Base-by-base conservation (phyloP, 306 rosid species). In the Heteromeles arbutifolia region DNA sequence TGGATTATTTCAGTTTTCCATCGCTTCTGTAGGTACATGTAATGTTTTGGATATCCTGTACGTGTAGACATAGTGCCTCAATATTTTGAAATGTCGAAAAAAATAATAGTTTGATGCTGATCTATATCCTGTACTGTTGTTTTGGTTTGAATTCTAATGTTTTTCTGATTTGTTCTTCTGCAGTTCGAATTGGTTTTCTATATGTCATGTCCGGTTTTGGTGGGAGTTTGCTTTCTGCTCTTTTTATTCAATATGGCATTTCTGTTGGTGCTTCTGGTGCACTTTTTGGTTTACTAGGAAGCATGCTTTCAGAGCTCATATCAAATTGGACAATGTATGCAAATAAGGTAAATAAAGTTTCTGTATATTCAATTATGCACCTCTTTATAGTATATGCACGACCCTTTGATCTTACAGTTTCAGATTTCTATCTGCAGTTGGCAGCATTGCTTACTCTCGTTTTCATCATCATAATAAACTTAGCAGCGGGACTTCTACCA, bases 251-350 rank as follows among this genome's bases (percentile, higher is more conserved):
- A 78, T 65, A 79, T 44, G 88, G 86, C 22, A 90, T 92, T 57
- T 92, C 98, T 8, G 98, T 92, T 74, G 98, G 98, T 79, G 96
- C 98, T 79, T 92, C 98, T 6, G 98, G 98, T 70, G 98, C 96
- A 68, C 87, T 90, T 57, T 92, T 92, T 84, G 98, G 98, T 72
- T 87, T 92, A 69, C 81, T 90, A 3, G 98, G 98, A 69, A 93
- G 91, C 74, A 92, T 92, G 98, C 87, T 92, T 56, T 92, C 98
- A 0, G 96, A 92, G 90, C 90, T 92, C 61, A 79, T 92, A 39
- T 85, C 90, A 76, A 92, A 92, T 83, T 92, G 98, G 98, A 92
- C 96, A 4, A 87, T 90, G 61, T 92, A 92, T 56, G 92, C 81
- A 67, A 92, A 90, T 69, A 92, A 92, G 96, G 98, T 92, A 80